Conservation (phyloP, 2,329 filamentous ascomycete species). For the Penicillium hesseltinei region DNA sequence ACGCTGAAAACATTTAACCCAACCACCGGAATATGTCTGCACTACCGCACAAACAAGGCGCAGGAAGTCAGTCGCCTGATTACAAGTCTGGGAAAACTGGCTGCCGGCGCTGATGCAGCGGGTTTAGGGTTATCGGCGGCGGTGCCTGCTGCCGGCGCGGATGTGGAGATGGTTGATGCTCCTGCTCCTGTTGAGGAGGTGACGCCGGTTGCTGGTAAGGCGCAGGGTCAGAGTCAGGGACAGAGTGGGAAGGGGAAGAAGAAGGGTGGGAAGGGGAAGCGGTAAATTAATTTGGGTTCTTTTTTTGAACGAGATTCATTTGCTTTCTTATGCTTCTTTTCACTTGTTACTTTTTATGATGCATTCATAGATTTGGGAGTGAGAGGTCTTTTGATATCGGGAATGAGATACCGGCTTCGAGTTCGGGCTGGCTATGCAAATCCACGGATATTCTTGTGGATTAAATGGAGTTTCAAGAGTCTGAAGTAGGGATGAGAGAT, state of each 20-base stretch:
- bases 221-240: conserved; percentile 20
- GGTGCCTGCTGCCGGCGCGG: conserved; percentile 34
- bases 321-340: background rate
- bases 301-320: background rate
- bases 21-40: conserved; percentile 73
- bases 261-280: conserved; percentile 72
- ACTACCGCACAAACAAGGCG: conserved; percentile 81
- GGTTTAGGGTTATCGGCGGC: conserved; percentile 40
- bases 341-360: background rate
- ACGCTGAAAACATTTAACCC: conserved; percentile 90
- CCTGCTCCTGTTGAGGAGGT: conserved; percentile 41
- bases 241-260: conserved; percentile 44
- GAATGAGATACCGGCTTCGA: background rate
- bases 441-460: background rate
- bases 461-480: background rate
- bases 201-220: conserved; percentile 15
- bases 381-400: background rate
- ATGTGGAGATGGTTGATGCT: conserved; percentile 36
- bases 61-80: conserved; percentile 79
- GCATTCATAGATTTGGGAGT: background rate
- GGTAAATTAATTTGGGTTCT: conserved; percentile 46
- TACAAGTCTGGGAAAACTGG: conserved; percentile 70
- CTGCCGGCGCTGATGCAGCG: conserved; percentile 65
- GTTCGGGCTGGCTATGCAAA: background rate
- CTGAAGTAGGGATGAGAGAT: background rate